Evolutionary conservation across 495 filamentous ascomycete species (phyloP), one percentile per base, ranked within the genome.

Genomic region (Aspergillus cavernicola): DNA sequence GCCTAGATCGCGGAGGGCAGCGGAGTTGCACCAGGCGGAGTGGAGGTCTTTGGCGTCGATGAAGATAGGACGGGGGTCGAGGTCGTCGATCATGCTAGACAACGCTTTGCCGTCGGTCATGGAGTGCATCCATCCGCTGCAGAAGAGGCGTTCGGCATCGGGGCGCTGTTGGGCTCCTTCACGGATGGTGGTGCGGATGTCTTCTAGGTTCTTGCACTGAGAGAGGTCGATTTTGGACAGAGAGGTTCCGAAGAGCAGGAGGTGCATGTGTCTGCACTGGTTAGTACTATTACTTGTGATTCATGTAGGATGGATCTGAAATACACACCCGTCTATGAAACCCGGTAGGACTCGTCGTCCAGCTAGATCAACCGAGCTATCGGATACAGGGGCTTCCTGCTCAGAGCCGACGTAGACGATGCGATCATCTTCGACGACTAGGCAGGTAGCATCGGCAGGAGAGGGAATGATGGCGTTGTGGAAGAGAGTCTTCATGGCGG

Each of bases 11-110:
- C 56, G 35, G 19, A 85, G 64, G 0, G 77, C 82, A 0, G 77
- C 70, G 8, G 65, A 77, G 56, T 82, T 85, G 64, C 76, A 80
- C 82, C 83, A 86, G 0, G 80, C 75, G 0, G 78, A 82, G 53
- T 86, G 82, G 31, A 85, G 64, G 48, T 85, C 82, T 58, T 84
- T 81, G 19, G 79, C 74, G 43, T 86, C 81, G 53, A 86, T 77
- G 56, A 80, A 78, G 20, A 86, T 80, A 0, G 83, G 79, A 2
- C 82, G 64, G 15, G 76, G 65, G 52, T 71, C 63, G 12, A 73
- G 57, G 28, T 80, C 78, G 50, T 84, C 80, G 19, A 85, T 43
- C 61, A 74, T 75, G 24, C 60, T 64, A 4, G 80, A 77, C 7
- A 75, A 61, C 1, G 78, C 77, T 11, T 71, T 59, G 13, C 67